Conservation (phyloP, 352 stramenopile species). For the Pythium sukuiense region DNA sequence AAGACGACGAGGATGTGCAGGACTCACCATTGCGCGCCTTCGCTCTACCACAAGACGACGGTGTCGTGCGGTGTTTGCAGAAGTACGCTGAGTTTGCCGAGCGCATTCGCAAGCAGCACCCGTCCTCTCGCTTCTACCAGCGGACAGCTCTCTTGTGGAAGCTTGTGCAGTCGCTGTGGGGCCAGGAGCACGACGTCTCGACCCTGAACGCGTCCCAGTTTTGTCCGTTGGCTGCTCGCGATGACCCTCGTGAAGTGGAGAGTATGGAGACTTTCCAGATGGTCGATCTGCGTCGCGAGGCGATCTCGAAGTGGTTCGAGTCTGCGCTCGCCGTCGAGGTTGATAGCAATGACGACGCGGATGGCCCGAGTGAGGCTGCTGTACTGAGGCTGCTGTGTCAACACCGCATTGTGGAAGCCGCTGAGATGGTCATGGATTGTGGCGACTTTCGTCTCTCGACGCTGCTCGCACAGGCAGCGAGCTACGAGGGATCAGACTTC, state of each 20-base stretch:
- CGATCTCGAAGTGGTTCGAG: slow-evolving; percentile 80
- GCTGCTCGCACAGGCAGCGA: slow-evolving; percentile 37
- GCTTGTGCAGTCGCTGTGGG: slow-evolving; percentile 72
- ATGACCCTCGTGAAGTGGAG: slow-evolving; percentile 63
- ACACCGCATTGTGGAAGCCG: slow-evolving; percentile 37
- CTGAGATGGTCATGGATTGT: slow-evolving; percentile 32
- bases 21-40: slow-evolving; percentile 34
- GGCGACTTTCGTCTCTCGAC: slow-evolving; percentile 44
- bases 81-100: slow-evolving; percentile 60
- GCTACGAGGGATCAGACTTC: slow-evolving; percentile 34
- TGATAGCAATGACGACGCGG: background rate
- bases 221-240: slow-evolving; percentile 53
- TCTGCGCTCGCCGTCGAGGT: slow-evolving; percentile 29
- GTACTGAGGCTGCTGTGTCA: slow-evolving; percentile 32
- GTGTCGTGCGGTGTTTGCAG: slow-evolving; percentile 56
- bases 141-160: slow-evolving; percentile 56
- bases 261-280: slow-evolving; percentile 66
- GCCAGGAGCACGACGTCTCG: slow-evolving; percentile 57
- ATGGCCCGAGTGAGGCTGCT: slow-evolving; percentile 16
- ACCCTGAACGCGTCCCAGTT: slow-evolving; percentile 18
- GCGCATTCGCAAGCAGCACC: slow-evolving; percentile 22
- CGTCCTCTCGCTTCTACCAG: slow-evolving; percentile 22
- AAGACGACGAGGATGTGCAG: background rate
- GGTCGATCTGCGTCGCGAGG: slow-evolving; percentile 67
- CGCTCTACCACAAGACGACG: slow-evolving; percentile 46